A percentile compares a stretch with the other conserved stretches of the same genome.
Conservation (phyloP, 2,329 filamentous ascomycete species). For the Dactylellina drechsleri region DNA sequence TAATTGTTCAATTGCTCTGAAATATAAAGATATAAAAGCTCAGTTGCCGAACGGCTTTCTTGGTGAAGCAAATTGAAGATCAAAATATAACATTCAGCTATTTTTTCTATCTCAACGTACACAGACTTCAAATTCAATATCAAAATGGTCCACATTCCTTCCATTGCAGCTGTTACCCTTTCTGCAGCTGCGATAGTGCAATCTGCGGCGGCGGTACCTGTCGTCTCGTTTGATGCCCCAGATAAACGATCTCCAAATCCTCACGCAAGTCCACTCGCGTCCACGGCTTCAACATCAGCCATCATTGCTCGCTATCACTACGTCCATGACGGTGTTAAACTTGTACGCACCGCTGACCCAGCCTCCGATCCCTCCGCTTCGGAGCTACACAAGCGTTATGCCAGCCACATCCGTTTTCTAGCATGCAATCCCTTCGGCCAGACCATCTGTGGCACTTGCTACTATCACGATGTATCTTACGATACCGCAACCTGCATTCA, state of each 20-base stretch:
- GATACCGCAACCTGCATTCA: too few species aligned
- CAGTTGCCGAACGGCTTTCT: too few species aligned
- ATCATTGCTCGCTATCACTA: constrained; percentile 1
- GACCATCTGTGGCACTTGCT: too few species aligned
- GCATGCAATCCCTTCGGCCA: neutral
- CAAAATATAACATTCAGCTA: too few species aligned
- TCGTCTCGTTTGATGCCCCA: neutral
- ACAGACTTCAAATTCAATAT: too few species aligned
- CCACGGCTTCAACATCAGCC: neutral
- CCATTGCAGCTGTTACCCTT: neutral
- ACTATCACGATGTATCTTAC: too few species aligned
- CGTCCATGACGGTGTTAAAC: neutral
- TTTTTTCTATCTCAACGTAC: too few species aligned
- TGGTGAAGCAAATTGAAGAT: too few species aligned
- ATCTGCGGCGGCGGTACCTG: neutral
- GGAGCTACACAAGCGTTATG: constrained; percentile 6
- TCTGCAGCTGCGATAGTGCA: neutral
- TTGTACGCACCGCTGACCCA: neutral
- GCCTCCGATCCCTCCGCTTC: neutral
- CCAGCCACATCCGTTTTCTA: neutral
- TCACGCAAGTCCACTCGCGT: neutral
- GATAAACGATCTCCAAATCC: neutral
- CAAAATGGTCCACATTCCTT: too few species aligned
- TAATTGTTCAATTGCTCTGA: too few species aligned
- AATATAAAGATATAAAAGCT: too few species aligned